Evolutionary conservation across 2,329 filamentous ascomycete species (phyloP), one percentile per base, ranked within the genome.

Genomic region (Pseudogymnoascus sp.): DNA sequence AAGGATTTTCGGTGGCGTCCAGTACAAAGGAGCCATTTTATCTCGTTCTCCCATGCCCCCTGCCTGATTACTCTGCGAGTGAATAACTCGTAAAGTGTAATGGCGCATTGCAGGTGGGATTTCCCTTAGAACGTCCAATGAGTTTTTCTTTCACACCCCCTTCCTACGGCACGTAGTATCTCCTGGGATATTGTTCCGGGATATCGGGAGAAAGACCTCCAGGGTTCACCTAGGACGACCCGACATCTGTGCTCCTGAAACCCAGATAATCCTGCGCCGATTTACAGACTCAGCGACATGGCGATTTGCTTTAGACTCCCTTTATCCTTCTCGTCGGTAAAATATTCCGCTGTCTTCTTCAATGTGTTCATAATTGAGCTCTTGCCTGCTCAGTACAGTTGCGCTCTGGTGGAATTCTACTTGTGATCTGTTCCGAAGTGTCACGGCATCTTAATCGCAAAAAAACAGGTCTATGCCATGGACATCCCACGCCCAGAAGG

Each of bases 401-500:
- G 25, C 42, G 25, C 42, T 48, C 25, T 48, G 13, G 42, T 15
- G 13, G 42, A 13, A 15, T 48, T 48, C 6, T 48, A 27, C 29
- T n/a, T 29, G 13, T 25, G 25, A n/a, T 31, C 42, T 48, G 42
- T 9, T 48, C 13, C 6, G 42, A 6, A 9, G 12, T 13, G 25
- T 25, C 25, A 15, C 42, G 7, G 29, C 25, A n/a, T 25, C 7
- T 48, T 29, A 25, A 15, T 29, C 42, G 6, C 25, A 25, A 48
- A 29, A 48, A 29, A 6, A 48, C 27, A 29, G 10, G n/a, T 25
- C 29, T 29, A 9, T 15, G 25, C n/a, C 36, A 59, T 59, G 55
- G 55, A 59, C 13, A 59, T 59, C 25, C 55, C 55, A 36, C 55
- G 36, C 18, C 55, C 55, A 36, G 36, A 59, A 27, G 55, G 21